A percentile compares a stretch with the other conserved stretches of the same genome.
These are phyloP conservation scores for Cladosporium sp. DNA, from an alignment of 2,329 filamentous ascomycete species.

Conservation along the genomic window DNA sequence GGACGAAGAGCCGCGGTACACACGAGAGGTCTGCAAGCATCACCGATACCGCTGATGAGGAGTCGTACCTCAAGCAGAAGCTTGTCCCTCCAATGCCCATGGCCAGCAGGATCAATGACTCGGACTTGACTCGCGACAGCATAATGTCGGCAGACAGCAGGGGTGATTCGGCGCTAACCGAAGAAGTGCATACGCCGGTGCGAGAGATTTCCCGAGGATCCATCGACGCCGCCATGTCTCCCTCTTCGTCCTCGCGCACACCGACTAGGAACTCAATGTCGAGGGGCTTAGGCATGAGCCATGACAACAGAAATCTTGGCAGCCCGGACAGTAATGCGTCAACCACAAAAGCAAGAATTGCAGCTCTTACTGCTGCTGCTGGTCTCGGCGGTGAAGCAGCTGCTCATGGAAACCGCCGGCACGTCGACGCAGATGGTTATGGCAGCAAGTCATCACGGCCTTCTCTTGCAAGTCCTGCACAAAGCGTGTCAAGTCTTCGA, in stretches of 20 bases:
- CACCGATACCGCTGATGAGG: slow-evolving; percentile 46
- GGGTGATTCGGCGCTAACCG: slow-evolving; percentile 58
- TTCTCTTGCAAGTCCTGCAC: slow-evolving; percentile 72
- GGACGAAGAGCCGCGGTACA: slow-evolving; percentile 44
- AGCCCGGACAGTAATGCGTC: slow-evolving; percentile 29
- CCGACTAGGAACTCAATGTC: slow-evolving; percentile 57
- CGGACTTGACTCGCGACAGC: slow-evolving; percentile 81
- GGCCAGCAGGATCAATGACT: slow-evolving; percentile 76
- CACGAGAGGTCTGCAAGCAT: slow-evolving; percentile 47
- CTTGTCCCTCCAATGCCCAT: slow-evolving; percentile 75
- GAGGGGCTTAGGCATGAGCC: slow-evolving; percentile 58
- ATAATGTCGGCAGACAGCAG: slow-evolving; percentile 74
- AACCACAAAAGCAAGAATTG: slow-evolving; percentile 29
- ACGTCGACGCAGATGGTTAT: slow-evolving; percentile 28
- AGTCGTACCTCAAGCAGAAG: slow-evolving; percentile 42
- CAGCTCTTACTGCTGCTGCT: slow-evolving; percentile 35
- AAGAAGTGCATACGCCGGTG: slow-evolving; percentile 50
- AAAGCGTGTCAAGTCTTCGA: slow-evolving; percentile 70
- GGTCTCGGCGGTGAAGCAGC: slow-evolving; percentile 27
- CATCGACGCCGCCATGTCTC: slow-evolving; percentile 48
- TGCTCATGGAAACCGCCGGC: slow-evolving; percentile 59
- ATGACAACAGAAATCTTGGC: slow-evolving; percentile 51
- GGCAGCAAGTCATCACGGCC: slow-evolving; percentile 36
- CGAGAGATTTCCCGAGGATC: slow-evolving; percentile 59
- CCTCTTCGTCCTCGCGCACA: slow-evolving; percentile 48